Conservation (phyloP, 2,329 filamentous ascomycete genomes). For the Gaeumannomyces tritici region DNA sequence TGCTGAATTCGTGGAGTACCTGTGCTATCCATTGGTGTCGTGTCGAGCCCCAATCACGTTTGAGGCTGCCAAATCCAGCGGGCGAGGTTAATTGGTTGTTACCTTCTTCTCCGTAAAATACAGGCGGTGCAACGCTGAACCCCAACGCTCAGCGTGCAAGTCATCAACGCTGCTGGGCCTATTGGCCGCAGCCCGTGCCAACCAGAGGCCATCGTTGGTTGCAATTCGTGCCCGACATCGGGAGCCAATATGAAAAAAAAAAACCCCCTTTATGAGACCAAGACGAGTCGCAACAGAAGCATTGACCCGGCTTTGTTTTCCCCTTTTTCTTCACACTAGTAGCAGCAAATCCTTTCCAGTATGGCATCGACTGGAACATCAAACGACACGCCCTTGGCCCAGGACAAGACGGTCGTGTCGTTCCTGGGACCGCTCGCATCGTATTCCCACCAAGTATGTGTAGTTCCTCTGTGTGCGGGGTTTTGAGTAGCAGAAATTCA, state of each 20-base stretch:
- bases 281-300: not conserved
- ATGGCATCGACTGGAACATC: not conserved
- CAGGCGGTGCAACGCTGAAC: not conserved
- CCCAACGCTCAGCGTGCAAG: not conserved
- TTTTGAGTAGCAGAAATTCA: not conserved
- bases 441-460: conserved; percentile 17
- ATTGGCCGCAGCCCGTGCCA: too few relatives aligned
- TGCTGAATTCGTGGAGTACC: too few relatives aligned
- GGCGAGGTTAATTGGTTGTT: too few relatives aligned
- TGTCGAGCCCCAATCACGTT: too few relatives aligned
- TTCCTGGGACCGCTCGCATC: conserved; percentile 17
- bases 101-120: not conserved
- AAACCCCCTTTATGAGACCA: not conserved
- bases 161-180: too few relatives aligned
- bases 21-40: too few relatives aligned
- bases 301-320: not conserved
- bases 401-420: conserved; percentile 10
- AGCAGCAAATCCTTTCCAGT: not conserved
- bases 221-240: not conserved
- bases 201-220: too few relatives aligned
- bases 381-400: not conserved
- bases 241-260: not conserved
- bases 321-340: not conserved
- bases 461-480: not conserved
- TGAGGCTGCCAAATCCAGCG: too few relatives aligned